Percentiles rank a stretch among this genome's conserved stretches.
Conservation (phyloP, 306 rosid genomes). For the Cercis canadensis region DNA sequence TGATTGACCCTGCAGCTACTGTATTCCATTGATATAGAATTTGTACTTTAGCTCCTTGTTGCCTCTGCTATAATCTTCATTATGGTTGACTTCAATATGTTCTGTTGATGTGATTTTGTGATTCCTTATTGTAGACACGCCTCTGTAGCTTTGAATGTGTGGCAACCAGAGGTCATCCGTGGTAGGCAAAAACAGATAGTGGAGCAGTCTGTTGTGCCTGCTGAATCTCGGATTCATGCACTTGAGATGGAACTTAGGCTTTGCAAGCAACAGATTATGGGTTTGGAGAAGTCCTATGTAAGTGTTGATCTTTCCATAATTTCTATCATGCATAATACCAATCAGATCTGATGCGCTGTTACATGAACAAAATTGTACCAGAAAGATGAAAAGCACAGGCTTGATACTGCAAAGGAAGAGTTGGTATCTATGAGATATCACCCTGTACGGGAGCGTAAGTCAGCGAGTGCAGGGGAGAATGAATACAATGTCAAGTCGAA, state of each 20-base stretch:
- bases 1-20: conserved; percentile 3
- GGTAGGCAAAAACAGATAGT: conserved; percentile 61
- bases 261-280: conserved; percentile 60
- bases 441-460: conserved; percentile 56
- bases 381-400: conserved; percentile 70
- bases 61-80: conserved; percentile 8
- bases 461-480: conserved; percentile 23
- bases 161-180: conserved; percentile 83
- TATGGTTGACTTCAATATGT: neutral
- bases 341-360: conserved; percentile 28
- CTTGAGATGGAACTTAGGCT: conserved; percentile 70
- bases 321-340: conserved; percentile 6
- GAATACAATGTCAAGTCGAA: conserved; percentile 43
- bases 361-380: conserved; percentile 49
- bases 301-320: conserved; percentile 45
- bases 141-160: conserved; percentile 77
- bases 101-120: conserved; percentile 32
- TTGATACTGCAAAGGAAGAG: conserved; percentile 64
- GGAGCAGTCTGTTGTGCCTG: conserved; percentile 62
- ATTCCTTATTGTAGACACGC: conserved; percentile 65
- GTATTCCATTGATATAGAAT: neutral
- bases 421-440: conserved; percentile 65
- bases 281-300: conserved; percentile 67
- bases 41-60: neutral
- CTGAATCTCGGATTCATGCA: conserved; percentile 55